These are phyloP conservation scores for Colletotrichum phormii DNA, from an alignment of 2,329 filamentous ascomycete genomes.

Conservation along the genomic window DNA sequence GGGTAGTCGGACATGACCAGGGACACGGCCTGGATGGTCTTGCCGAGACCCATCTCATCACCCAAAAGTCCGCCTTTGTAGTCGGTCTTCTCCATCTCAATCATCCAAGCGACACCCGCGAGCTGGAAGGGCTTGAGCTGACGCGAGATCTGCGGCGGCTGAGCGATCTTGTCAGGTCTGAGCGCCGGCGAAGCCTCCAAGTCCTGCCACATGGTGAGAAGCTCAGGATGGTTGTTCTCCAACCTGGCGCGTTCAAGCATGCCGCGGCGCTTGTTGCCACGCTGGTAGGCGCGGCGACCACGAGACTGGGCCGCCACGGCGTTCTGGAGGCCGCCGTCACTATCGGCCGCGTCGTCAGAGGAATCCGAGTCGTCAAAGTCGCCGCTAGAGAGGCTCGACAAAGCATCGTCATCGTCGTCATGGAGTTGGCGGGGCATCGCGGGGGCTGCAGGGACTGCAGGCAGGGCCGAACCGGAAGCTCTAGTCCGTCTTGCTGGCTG, in stretches of 20 bases:
- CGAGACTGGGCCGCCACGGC: slow-evolving; percentile 38
- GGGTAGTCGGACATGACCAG: slow-evolving; percentile 98
- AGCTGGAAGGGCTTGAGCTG: slow-evolving; percentile 93
- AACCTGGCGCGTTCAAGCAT: slow-evolving; percentile 72
- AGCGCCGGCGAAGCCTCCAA: slow-evolving; percentile 77
- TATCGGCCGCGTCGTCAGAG: slow-evolving; percentile 3
- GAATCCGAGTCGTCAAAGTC: background rate
- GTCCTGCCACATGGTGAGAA: slow-evolving; percentile 87
- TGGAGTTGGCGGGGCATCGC: background rate
- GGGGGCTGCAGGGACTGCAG: background rate
- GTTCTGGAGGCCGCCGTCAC: background rate
- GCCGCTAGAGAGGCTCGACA: slow-evolving; percentile 10
- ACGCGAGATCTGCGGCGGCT: slow-evolving; percentile 83
- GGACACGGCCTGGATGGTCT: slow-evolving; percentile 98
- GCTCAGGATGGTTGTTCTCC: slow-evolving; percentile 80
- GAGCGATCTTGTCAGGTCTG: slow-evolving; percentile 69
- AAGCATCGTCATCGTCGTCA: slow-evolving; percentile 12
- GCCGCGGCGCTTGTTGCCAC: slow-evolving; percentile 40
- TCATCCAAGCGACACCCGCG: slow-evolving; percentile 95
- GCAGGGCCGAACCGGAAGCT: background rate
- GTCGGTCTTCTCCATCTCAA: slow-evolving; percentile 83
- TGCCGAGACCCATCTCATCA: slow-evolving; percentile 99
- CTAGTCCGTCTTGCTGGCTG: slow-evolving; percentile 6
- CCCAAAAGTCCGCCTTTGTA: slow-evolving; percentile 93
- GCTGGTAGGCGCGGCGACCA: slow-evolving; percentile 48